Base-by-base conservation (phyloP, 345 rosid species). In the Moricandia moricandioides region DNA sequence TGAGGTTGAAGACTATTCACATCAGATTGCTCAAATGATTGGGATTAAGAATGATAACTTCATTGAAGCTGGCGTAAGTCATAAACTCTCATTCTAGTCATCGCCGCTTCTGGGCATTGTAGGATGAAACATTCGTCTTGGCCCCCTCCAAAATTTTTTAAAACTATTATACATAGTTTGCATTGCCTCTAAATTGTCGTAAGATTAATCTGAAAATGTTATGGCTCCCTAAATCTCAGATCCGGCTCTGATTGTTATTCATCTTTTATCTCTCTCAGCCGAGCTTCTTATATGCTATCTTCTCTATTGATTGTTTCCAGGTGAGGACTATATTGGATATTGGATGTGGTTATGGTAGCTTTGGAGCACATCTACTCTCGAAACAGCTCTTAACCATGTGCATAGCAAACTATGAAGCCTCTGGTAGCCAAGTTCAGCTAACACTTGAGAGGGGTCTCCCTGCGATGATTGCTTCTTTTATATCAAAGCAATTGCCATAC, bases 331-430 rank as follows among this genome's bases (percentile, higher is more conserved):
- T 96, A 45, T 85, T 96, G 86, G 99, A 96, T 80, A 87, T 96
- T 78, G 99, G 98, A 71, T 96, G 99, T 77, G 99, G 99, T 77
- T 96, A 91, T 70, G 98, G 99, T 68, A 96, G 99, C 88, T 96
- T 91, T 80, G 99, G 99, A 35, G 99, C 99, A 17, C 99, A 92
- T 86, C 89, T 92, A 49, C 83, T 84, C 35, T 88, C 96, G 6
- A 89, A 87, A 65, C 89, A 87, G 62, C 84, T 96, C 52, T 76
- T 96, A 74, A 91, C 99, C 9, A 87, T 96, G 96, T 96, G 99
- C 88, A 85, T 96, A 52, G 99, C 99, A 7, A 83, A 89, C 80
- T 91, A 89, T 60, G 99, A 96, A 82, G 79, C 97, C 43, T 86
- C 98, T 0, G 99, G 99, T 70, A 96, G 99, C 77, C 99, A 96